Base-by-base conservation (phyloP, 1,284 basidiomycete genomes). In the Apiotrichum veenhuisii region DNA sequence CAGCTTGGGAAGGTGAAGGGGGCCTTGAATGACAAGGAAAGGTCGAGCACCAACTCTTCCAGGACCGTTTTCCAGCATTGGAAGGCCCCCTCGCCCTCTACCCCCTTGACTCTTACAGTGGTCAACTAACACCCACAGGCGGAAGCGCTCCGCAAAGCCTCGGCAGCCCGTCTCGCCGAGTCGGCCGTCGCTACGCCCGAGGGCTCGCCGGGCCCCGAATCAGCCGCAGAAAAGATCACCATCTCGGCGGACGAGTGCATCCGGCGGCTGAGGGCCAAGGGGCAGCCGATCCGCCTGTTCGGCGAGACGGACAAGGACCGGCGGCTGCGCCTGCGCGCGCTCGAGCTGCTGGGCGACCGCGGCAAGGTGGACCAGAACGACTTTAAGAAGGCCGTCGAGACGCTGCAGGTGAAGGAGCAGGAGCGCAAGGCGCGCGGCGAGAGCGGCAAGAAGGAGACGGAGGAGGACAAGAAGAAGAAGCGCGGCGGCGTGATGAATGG, bases 231-330 rank as follows among this genome's bases (percentile, higher is more conserved):
- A 84, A 56, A 52, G 1, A 97, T 94, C 80, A 93, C 92, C 73
- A 89, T 98, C 50, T 91, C 94, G 2, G 90, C 92, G 57, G 89
- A 93, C 59, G 96, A 99, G 71, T 91, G 89, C 26, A 81, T 94
- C 52, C 85, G 89, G 9, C 84, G 96, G 15, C 82, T 99, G 26
- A 86, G 96, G 37, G 81, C 84, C 26, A 95, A 95, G 72, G 91
- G 90, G 26, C 91, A 98, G 72, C 96, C 96, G 2, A 90, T 98
- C 61, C 85, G 92, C 11, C 80, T 98, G 2, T 99, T 99, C 71
- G 96, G 87, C 42, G 96, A 99, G 75, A 85, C 87, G 0, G 95
- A 98, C 79, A 91, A 91, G 76, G 96, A 98, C 48, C 82, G 95
- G 11, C 81, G 93, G 40, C 78, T 98, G 25, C 86, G 96, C 18